These are phyloP conservation scores for Candida gorgasii DNA, from an alignment of 805 yeast genomes.

Conservation along the genomic window DNA sequence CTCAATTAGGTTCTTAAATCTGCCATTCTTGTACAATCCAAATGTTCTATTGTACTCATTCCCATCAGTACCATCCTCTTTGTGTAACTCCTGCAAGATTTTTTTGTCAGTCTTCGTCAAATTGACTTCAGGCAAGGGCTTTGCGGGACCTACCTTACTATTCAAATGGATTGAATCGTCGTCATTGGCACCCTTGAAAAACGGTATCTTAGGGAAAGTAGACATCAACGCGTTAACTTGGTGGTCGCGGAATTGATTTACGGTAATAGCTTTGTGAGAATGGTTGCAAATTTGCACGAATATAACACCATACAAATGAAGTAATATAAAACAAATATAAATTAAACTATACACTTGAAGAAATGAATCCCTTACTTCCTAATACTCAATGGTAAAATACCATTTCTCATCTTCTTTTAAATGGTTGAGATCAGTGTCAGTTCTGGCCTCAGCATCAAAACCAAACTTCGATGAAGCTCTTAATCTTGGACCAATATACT, in stretches of 20 bases:
- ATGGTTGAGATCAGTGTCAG: not conserved
- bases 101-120: slow-evolving; percentile 19
- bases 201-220: slow-evolving; percentile 38
- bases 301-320: not conserved
- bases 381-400: not conserved
- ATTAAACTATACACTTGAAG: too few species aligned
- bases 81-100: slow-evolving; percentile 21
- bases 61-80: slow-evolving; percentile 14
- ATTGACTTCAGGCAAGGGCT: slow-evolving; percentile 27
- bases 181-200: slow-evolving; percentile 40
- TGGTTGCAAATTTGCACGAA: not conserved
- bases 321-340: too few species aligned
- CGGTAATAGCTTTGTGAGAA: not conserved
- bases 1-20: slow-evolving; percentile 4
- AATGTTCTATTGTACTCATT: slow-evolving; percentile 20
- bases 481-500: slow-evolving; percentile 54
- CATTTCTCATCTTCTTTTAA: not conserved
- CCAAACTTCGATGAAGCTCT: slow-evolving; percentile 62
- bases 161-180: slow-evolving; percentile 43
- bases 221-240: slow-evolving; percentile 18
- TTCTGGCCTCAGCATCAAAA: not conserved
- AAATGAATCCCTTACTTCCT: too few species aligned
- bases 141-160: slow-evolving; percentile 38
- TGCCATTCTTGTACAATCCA: slow-evolving; percentile 16
- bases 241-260: not conserved